Conservation (phyloP, 495 filamentous ascomycete species). For the Tuber borchii region DNA sequence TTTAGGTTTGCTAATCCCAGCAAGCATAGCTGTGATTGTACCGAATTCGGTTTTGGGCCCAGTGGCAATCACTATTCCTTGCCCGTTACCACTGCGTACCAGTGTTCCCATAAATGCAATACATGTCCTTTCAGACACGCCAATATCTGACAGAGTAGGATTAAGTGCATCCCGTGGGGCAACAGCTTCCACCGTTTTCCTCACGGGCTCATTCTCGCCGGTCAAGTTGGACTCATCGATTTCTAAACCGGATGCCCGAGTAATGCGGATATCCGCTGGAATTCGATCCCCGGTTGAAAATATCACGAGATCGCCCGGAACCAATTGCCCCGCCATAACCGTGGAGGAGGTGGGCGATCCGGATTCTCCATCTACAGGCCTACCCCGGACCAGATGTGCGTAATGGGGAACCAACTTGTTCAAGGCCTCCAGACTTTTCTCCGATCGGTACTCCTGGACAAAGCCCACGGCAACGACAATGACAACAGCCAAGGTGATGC, state of each 20-base stretch:
- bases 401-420: conserved; percentile 90
- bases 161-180: conserved; percentile 40
- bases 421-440: conserved; percentile 93
- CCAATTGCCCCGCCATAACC: conserved; percentile 76
- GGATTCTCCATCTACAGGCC: conserved; percentile 44
- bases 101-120: conserved; percentile 98
- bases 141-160: conserved; percentile 34
- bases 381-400: conserved; percentile 75
- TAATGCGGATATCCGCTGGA: conserved; percentile 93
- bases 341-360: conserved; percentile 65
- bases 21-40: conserved; percentile 84
- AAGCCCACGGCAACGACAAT: conserved; percentile 97
- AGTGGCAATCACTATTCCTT: conserved; percentile 90
- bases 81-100: conserved; percentile 91
- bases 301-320: conserved; percentile 83
- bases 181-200: conserved; percentile 63
- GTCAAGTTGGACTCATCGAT: conserved; percentile 98
- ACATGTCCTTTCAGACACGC: conserved; percentile 40
- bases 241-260: conserved; percentile 72
- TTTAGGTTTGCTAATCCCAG: conserved; percentile 87
- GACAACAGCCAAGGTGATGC: conserved; percentile 87
- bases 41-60: conserved; percentile 91
- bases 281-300: conserved; percentile 95
- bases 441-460: conserved; percentile 93
- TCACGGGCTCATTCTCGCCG: conserved; percentile 88